These are phyloP conservation scores for Protomyces arabidopsidicola DNA, from an alignment of 1,139 yeast species.

Conservation along the genomic window DNA sequence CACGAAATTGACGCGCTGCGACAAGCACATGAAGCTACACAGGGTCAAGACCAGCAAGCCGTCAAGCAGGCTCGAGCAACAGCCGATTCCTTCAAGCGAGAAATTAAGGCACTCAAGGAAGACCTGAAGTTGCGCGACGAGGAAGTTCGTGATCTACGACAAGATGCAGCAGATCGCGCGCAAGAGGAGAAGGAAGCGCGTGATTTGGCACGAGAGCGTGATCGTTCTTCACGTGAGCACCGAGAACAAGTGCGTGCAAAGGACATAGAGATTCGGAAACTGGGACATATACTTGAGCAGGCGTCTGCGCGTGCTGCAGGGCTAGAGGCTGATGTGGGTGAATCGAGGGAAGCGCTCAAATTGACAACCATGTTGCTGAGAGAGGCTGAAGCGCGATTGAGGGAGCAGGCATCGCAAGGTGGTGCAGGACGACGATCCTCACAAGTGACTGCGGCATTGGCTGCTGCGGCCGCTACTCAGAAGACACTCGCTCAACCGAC, in stretches of 20 bases:
- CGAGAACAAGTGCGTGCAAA: constrained; percentile 17
- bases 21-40: neutral
- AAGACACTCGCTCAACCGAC: neutral
- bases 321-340: constrained; percentile 2
- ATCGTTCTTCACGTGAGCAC: constrained; percentile 4
- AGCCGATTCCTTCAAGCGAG: constrained; percentile 22
- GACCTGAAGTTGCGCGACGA: constrained; percentile 17
- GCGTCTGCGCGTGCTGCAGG: constrained; percentile 4
- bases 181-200: constrained; percentile 11
- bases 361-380: neutral
- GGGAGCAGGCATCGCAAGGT: neutral
- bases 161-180: constrained; percentile 14
- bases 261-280: constrained; percentile 16
- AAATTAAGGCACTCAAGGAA: constrained; percentile 8
- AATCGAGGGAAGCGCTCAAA: constrained; percentile 8
- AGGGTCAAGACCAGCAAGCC: neutral
- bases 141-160: constrained; percentile 14
- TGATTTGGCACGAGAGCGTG: constrained; percentile 11
- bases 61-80: neutral
- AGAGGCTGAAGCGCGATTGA: constrained; percentile 20
- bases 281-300: constrained; percentile 11
- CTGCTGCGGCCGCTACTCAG: neutral
- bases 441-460: neutral
- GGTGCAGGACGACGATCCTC: neutral
- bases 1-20: neutral